Evolutionary conservation across 371 early-diverging fungal genomes (phyloP).

Genomic region (Mucor plumbeus): DNA sequence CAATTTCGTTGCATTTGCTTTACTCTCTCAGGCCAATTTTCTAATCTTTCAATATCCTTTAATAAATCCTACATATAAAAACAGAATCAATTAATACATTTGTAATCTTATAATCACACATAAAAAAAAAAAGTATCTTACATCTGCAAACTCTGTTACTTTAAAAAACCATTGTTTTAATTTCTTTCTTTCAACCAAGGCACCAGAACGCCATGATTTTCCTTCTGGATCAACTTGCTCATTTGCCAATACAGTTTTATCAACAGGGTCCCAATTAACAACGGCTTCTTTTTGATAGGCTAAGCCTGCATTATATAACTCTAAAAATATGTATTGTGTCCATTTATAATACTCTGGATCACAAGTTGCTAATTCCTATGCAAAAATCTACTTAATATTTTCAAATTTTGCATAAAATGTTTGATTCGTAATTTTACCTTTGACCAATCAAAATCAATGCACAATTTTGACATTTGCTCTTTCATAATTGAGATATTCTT

Average conservation of each 20-base stretch:
- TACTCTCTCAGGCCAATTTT: constrained; percentile 90
- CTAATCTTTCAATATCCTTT: constrained; percentile 72
- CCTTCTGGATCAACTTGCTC: constrained; percentile 95
- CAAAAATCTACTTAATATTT: too few relatives aligned
- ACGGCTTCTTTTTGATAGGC: constrained; percentile 88
- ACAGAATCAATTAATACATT: neutral
- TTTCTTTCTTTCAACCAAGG: constrained; percentile 85
- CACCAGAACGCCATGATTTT: constrained; percentile 92
- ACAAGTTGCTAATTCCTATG: constrained; percentile 84
- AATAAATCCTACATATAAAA: constrained; percentile 64
- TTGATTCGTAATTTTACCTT: constrained; percentile 28
- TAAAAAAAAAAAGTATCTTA: constrained; percentile 23
- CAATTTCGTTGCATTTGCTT: constrained; percentile 92
- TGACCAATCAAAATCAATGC: constrained; percentile 91
- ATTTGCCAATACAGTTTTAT: constrained; percentile 94
- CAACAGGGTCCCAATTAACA: constrained; percentile 97
- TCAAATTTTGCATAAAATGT: neutral
- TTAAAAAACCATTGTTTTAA: constrained; percentile 93
- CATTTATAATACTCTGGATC: constrained; percentile 88
- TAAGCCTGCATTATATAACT: constrained; percentile 77
- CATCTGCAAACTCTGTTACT: constrained; percentile 87
- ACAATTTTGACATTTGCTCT: constrained; percentile 74
- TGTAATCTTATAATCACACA: neutral
- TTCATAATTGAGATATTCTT: constrained; percentile 86
- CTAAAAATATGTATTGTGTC: constrained; percentile 90